Conservation (phyloP, 2,329 filamentous ascomycete genomes). For the Aspergillus costaricaensis region DNA sequence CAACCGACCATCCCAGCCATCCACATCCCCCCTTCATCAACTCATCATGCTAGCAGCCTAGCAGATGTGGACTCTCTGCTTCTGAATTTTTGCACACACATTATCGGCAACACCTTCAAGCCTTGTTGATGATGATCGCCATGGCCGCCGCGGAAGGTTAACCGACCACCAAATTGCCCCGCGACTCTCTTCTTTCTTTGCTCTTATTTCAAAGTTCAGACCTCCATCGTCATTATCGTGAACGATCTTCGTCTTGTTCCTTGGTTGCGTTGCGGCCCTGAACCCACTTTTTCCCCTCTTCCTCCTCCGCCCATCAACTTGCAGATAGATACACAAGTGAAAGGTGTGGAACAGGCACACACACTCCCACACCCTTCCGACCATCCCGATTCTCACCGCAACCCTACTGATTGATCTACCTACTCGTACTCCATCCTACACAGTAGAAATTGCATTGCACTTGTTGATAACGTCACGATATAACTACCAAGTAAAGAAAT, state of each 20-base stretch:
- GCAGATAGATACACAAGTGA: too few relatives aligned
- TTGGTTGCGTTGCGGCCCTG: background rate
- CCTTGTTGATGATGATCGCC: background rate
- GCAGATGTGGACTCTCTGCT: background rate
- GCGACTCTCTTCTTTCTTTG: background rate
- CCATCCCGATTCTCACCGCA: background rate
- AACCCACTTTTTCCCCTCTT: background rate
- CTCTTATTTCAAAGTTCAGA: background rate
- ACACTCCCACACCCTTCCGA: background rate
- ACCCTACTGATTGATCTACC: too few relatives aligned
- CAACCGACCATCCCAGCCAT: too few relatives aligned
- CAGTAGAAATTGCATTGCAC: too few relatives aligned
- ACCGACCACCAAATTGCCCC: constrained; percentile 5
- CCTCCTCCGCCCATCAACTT: too few relatives aligned
- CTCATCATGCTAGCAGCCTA: background rate
- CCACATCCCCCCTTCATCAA: too few relatives aligned
- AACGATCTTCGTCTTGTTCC: constrained; percentile 5
- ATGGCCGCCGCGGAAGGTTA: constrained; percentile 5
- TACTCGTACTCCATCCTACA: too few relatives aligned
- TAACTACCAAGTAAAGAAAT: background rate
- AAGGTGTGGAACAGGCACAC: background rate
- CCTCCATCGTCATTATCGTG: constrained; percentile 3
- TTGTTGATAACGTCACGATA: too few relatives aligned
- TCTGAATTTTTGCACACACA: background rate
- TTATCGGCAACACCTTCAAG: background rate